These are phyloP conservation scores for Chalaropsis thielavioides DNA, from an alignment of 2,329 filamentous ascomycete genomes.

Conservation along the genomic window DNA sequence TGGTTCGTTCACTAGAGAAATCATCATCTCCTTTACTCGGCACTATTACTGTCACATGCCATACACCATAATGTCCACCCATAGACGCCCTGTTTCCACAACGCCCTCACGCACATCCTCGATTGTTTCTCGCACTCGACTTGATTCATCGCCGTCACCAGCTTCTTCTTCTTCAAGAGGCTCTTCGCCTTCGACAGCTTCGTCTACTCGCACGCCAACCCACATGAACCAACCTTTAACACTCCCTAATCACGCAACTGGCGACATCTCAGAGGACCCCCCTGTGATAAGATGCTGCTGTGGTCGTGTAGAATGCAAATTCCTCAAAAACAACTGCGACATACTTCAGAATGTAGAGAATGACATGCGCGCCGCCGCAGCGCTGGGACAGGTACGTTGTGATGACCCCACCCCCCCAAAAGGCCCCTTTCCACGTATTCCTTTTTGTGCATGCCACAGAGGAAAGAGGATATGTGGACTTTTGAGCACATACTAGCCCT, in stretches of 20 bases:
- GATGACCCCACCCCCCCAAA: neutral
- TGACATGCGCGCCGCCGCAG: conserved; percentile 73
- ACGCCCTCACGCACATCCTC: conserved; percentile 11
- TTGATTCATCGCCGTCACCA: conserved; percentile 10
- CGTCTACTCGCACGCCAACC: neutral
- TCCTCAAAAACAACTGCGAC: conserved; percentile 64
- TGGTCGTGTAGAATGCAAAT: conserved; percentile 63
- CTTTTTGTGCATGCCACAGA: neutral
- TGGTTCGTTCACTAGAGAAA: neutral
- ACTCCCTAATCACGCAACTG: neutral
- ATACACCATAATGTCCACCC: conserved; percentile 7
- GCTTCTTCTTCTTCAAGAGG: conserved; percentile 10
- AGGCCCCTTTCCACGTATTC: neutral
- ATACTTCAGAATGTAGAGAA: conserved; percentile 70
- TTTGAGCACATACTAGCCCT: conserved; percentile 2
- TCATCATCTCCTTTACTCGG: neutral
- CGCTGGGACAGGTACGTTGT: conserved; percentile 78
- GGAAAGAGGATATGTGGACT: conserved; percentile 1
- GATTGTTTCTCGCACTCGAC: conserved; percentile 9
- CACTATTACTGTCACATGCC: neutral
- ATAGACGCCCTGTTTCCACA: conserved; percentile 4
- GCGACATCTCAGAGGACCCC: conserved; percentile 18
- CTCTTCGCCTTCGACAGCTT: neutral
- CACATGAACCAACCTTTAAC: neutral
- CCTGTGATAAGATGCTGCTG: conserved; percentile 61